Conservation (phyloP, 148 eudicot species). For the Bassia scoparia region DNA sequence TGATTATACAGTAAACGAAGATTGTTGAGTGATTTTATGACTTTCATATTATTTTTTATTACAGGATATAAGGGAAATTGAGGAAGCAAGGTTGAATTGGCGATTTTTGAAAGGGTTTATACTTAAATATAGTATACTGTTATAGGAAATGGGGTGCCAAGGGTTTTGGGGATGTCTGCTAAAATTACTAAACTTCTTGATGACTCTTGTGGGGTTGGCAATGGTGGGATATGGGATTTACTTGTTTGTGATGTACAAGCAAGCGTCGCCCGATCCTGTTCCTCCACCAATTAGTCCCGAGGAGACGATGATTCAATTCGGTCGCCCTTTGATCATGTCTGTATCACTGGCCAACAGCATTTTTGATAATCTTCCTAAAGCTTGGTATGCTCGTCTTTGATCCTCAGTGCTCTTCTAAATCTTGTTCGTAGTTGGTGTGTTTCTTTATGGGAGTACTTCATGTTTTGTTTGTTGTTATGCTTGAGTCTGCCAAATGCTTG, state of each 20-base stretch:
- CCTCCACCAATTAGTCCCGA: slow-evolving; percentile 39
- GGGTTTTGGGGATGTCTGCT: slow-evolving; percentile 81
- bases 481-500: neutral
- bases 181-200: slow-evolving; percentile 73
- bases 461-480: neutral
- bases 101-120: neutral
- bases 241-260: slow-evolving; percentile 73
- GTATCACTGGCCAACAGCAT: slow-evolving; percentile 56
- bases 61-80: slow-evolving; percentile 17
- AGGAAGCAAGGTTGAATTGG: slow-evolving; percentile 16
- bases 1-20: neutral
- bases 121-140: neutral
- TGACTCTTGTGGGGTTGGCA: slow-evolving; percentile 73
- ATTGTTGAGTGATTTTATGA: neutral
- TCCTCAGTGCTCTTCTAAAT: neutral
- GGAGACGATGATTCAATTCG: slow-evolving; percentile 54
- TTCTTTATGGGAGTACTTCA: neutral
- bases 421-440: slow-evolving; percentile 1
- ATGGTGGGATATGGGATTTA: slow-evolving; percentile 89
- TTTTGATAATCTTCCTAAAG: slow-evolving; percentile 67
- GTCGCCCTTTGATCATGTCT: slow-evolving; percentile 74
- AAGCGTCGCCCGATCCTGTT: slow-evolving; percentile 30
- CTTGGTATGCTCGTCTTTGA: slow-evolving; percentile 53
- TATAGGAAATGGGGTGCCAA: slow-evolving; percentile 63
- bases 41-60: neutral